Evolutionary conservation across 495 filamentous ascomycete genomes (phyloP), one percentile per base, ranked within the genome.

Genomic region (Trichoderma gamsii): DNA sequence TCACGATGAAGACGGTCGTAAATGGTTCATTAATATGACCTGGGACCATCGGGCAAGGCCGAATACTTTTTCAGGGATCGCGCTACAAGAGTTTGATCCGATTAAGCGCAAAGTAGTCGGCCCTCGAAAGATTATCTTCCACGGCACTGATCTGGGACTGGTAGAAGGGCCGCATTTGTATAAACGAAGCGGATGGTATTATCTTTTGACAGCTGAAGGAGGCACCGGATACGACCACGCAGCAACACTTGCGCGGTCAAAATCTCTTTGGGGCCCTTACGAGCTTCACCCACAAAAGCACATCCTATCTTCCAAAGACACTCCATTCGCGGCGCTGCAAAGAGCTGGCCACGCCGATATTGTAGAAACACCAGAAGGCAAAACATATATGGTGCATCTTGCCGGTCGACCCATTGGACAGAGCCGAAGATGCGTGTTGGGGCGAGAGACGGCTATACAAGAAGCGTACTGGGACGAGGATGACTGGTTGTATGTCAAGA

Each of bases 81-180:
- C 78, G 0, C 71, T 85, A 61, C 83, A 84, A 68, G 79, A 84
- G 69, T 84, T 79, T 44, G 83, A 85, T 67, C 72, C 78, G 6
- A 66, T 68, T 1, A 69, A 73, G 27, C 79, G 77, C 35, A 81
- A 79, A 69, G 76, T 83, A 4, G 76, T 82, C 25, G 81, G 81
- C 3, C 80, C 80, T 23, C 75, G 76, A 46, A 82, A 78, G 65
- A 85, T 81, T 68, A 80, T 89, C 64, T 88, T 84, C 74, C 69
- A 71, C 11, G 86, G 86, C 21, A 86, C 82, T 23, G 84, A 84
- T 0, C 73, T 82, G 41, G 80, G 77, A 21, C 77, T 87, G 16
- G 83, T 85, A 7, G 88, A 90, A 72, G 88, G 83, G 1, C 86
- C 87, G 13, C 87, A 89, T 66, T 77, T 90, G 41, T 89, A 88